Percentiles rank a stretch among this genome's conserved stretches.
Conservation (phyloP, 768 basidiomycete species). For the Hydnomerulius pinastri region DNA sequence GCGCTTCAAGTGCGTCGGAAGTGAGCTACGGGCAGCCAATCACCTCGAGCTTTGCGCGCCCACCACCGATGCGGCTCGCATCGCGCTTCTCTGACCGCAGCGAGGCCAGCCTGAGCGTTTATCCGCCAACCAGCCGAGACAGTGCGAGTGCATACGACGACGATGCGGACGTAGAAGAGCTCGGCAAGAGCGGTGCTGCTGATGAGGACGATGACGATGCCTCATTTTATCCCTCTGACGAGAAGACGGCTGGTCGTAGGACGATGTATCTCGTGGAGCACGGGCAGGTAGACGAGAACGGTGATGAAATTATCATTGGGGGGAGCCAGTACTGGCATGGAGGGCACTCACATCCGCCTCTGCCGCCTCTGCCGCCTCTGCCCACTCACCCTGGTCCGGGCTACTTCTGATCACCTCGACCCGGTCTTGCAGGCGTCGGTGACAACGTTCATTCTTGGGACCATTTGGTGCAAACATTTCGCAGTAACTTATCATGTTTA, state of each 20-base stretch:
- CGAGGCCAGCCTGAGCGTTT: constrained; percentile 19
- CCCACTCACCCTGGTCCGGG: constrained; percentile 25
- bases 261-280: constrained; percentile 36
- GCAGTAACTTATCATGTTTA: constrained; percentile 34
- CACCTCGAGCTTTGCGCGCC: constrained; percentile 3
- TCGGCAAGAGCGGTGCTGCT: constrained; percentile 3
- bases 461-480: constrained; percentile 1
- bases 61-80: constrained; percentile 1
- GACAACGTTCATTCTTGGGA: too few species aligned
- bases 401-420: constrained; percentile 31
- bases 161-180: constrained; percentile 22
- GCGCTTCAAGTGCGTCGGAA: constrained; percentile 22
- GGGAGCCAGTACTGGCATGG: constrained; percentile 24
- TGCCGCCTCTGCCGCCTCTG: too few species aligned
- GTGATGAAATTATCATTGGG: constrained; percentile 19
- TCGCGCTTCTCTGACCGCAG: constrained; percentile 24
- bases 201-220: constrained; percentile 31
- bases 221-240: constrained; percentile 30
- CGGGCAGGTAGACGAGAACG: constrained; percentile 23
- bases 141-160: constrained; percentile 20
- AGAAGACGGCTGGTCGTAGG: constrained; percentile 35
- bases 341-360: constrained; percentile 18
- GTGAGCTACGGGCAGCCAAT: constrained; percentile 20
- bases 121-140: constrained; percentile 16
- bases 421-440: too few species aligned